These are phyloP conservation scores for Rhamnella rubrinervis DNA, from an alignment of 331 rosid genomes.

Conservation along the genomic window DNA sequence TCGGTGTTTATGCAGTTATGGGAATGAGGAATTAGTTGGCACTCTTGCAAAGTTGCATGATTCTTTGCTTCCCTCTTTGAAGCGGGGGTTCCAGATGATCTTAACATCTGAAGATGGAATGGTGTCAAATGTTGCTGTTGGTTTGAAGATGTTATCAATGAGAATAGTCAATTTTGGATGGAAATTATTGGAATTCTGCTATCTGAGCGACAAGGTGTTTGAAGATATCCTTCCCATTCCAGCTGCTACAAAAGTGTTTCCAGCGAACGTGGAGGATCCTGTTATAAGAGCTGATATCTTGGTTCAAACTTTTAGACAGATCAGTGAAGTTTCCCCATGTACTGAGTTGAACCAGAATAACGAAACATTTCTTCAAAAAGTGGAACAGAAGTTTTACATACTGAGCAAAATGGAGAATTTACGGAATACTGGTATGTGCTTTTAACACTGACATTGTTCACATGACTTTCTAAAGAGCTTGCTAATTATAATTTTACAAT, in stretches of 20 bases:
- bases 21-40: slow-evolving; percentile 73
- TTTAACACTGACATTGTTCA: not conserved
- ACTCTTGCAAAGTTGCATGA: slow-evolving; percentile 88
- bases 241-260: slow-evolving; percentile 79
- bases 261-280: slow-evolving; percentile 93
- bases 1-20: slow-evolving; percentile 51
- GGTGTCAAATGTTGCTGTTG: slow-evolving; percentile 42
- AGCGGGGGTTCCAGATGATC: slow-evolving; percentile 62
- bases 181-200: slow-evolving; percentile 70
- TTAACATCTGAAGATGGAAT: slow-evolving; percentile 44
- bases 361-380: slow-evolving; percentile 73
- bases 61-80: slow-evolving; percentile 85
- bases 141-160: slow-evolving; percentile 74
- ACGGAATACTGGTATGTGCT: slow-evolving; percentile 54
- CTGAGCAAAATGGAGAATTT: slow-evolving; percentile 55
- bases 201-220: slow-evolving; percentile 76
- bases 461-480: not conserved
- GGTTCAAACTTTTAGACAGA: slow-evolving; percentile 81
- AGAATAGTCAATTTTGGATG: slow-evolving; percentile 83
- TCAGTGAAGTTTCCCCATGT: slow-evolving; percentile 56
- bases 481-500: not conserved
- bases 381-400: slow-evolving; percentile 58
- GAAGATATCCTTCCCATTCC: slow-evolving; percentile 53
- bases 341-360: slow-evolving; percentile 50
- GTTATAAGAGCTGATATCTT: slow-evolving; percentile 80